A percentile compares a stretch with the other conserved stretches of the same genome.
These are phyloP conservation scores for Amanita subjunquillea DNA, from an alignment of 768 basidiomycete genomes.

Conservation along the genomic window DNA sequence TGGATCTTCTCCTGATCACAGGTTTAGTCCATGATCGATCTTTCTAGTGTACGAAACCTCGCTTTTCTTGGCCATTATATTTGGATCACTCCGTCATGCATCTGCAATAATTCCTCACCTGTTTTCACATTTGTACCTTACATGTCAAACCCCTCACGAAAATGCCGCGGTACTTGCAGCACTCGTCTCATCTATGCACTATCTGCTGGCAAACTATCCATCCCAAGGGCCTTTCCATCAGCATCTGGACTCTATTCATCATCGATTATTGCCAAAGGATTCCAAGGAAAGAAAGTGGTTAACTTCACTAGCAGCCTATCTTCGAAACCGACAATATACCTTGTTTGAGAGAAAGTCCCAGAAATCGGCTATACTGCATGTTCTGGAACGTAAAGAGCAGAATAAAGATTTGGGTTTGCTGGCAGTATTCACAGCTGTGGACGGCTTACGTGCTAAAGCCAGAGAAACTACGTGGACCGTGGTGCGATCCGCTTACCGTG, in stretches of 20 bases:
- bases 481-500: slow-evolving; percentile 54
- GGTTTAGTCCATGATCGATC: neutral
- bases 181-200: slow-evolving; percentile 47
- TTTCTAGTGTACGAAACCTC: slow-evolving; percentile 64
- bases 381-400: slow-evolving; percentile 11
- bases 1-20: slow-evolving; percentile 6
- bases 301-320: slow-evolving; percentile 32
- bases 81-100: slow-evolving; percentile 51
- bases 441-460: slow-evolving; percentile 37
- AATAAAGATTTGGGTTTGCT: neutral
- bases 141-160: slow-evolving; percentile 13
- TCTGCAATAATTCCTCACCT: slow-evolving; percentile 53
- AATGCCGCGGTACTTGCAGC: slow-evolving; percentile 18
- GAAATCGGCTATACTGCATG: slow-evolving; percentile 7
- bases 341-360: slow-evolving; percentile 36
- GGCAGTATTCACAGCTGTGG: slow-evolving; percentile 24
- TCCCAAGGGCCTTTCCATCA: slow-evolving; percentile 51
- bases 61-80: slow-evolving; percentile 51
- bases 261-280: slow-evolving; percentile 23
- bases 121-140: slow-evolving; percentile 36
- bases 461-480: slow-evolving; percentile 49
- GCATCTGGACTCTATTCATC: slow-evolving; percentile 30
- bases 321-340: slow-evolving; percentile 47
- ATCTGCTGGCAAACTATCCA: slow-evolving; percentile 48
- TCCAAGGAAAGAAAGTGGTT: slow-evolving; percentile 41